Percentiles rank a stretch among this genome's conserved stretches.
Conservation (phyloP, 225 moss, liverwort and hornwort species). For the Marchantia polymorpha region DNA sequence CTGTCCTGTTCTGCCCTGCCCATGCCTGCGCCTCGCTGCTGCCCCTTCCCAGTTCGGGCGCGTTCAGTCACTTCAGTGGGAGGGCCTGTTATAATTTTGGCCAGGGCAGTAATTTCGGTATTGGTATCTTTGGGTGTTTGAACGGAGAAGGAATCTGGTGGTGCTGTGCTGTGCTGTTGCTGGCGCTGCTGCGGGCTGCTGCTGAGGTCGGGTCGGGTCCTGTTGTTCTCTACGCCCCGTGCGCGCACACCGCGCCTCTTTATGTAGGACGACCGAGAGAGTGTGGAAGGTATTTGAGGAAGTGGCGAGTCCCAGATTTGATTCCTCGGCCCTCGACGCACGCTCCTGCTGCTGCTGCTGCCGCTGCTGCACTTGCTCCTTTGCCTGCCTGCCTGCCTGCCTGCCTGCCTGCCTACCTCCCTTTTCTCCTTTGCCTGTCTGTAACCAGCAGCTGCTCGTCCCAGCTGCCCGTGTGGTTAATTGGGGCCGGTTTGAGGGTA, state of each 20-base stretch:
- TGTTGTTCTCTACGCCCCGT: background rate
- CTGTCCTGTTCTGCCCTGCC: background rate
- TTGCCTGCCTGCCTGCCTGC: too few relatives aligned
- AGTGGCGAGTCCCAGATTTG: background rate
- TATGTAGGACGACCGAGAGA: constrained; percentile 11
- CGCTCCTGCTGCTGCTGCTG: background rate
- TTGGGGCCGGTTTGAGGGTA: background rate
- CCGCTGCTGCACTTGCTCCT: too few relatives aligned
- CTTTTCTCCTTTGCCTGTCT: background rate
- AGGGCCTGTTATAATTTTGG: background rate
- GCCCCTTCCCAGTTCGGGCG: background rate
- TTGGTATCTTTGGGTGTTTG: constrained; percentile 3
- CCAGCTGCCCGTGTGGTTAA: background rate
- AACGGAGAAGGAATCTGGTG: background rate
- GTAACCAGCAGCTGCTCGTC: background rate
- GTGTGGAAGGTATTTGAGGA: background rate
- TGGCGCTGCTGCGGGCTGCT: background rate
- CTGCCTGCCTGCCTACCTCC: too few relatives aligned
- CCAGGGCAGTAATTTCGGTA: background rate
- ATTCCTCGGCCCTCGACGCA: constrained; percentile 3
- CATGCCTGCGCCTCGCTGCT: background rate
- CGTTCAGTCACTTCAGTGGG: too few relatives aligned
- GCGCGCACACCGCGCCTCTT: constrained; percentile 4
- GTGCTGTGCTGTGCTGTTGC: background rate
- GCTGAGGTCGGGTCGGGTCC: background rate